Conservation (phyloP, 148 eudicot species). For the Persicaria maculosa region DNA sequence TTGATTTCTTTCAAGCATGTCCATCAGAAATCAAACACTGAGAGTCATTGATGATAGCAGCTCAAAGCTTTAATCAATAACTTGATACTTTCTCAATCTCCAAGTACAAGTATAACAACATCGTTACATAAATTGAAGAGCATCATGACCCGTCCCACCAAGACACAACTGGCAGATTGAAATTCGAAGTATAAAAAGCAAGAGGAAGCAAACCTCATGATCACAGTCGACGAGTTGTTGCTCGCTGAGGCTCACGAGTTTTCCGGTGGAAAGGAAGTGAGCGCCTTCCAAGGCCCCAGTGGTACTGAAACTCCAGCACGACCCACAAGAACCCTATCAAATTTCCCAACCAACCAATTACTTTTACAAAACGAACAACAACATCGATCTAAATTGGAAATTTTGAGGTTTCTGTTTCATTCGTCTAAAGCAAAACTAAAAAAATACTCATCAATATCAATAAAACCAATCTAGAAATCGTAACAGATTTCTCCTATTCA, state of each 20-base stretch:
- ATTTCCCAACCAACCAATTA: not conserved
- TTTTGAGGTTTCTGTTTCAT: not conserved
- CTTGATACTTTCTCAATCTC: too few species aligned
- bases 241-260: conserved; percentile 88
- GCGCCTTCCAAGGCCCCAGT: conserved; percentile 98
- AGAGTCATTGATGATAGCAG: not conserved
- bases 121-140: too few species aligned
- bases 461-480: not conserved
- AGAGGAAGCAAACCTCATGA: conserved; percentile 55
- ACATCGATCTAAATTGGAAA: not conserved
- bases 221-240: conserved; percentile 97
- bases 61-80: too few species aligned
- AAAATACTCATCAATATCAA: too few species aligned
- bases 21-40: not conserved
- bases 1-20: not conserved
- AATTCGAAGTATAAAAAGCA: not conserved
- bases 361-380: not conserved
- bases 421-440: not conserved
- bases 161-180: too few species aligned
- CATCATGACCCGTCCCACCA: too few species aligned
- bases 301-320: conserved; percentile 94
- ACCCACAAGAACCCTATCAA: conserved; percentile 81
- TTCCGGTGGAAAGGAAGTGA: conserved; percentile 69
- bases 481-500: not conserved
- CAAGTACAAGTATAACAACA: too few species aligned